Conservation (phyloP, 192 early-diverging fungal genomes). For the Umbelopsis sp. region DNA sequence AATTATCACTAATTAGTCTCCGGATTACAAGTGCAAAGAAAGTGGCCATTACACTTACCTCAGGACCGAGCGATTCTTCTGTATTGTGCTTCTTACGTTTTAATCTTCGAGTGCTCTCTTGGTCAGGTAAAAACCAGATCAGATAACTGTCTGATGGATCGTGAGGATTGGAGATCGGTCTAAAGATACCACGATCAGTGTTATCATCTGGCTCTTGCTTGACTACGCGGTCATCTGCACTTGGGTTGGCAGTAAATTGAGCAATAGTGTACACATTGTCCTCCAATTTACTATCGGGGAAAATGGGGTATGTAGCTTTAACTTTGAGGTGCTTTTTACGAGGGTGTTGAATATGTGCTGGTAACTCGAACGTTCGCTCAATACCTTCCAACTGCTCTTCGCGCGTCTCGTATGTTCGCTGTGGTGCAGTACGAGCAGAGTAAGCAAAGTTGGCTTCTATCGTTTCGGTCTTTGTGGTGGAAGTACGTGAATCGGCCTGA, state of each 20-base stretch:
- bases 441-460: conserved; percentile 33
- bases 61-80: conserved; percentile 15
- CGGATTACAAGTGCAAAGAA: not conserved
- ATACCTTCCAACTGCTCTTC: conserved; percentile 51
- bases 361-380: conserved; percentile 47
- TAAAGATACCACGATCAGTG: conserved; percentile 38
- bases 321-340: conserved; percentile 49
- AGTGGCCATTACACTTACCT: conserved; percentile 17
- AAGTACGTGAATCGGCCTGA: conserved; percentile 45
- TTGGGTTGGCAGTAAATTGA: conserved; percentile 55
- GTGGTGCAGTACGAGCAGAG: conserved; percentile 30
- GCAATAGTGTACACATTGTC: conserved; percentile 54
- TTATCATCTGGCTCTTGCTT: conserved; percentile 25
- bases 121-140: conserved; percentile 41
- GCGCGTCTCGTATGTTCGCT: conserved; percentile 38
- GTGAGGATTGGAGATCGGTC: conserved; percentile 38
- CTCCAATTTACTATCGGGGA: conserved; percentile 56
- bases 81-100: conserved; percentile 26
- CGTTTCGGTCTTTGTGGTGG: conserved; percentile 34
- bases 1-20: not conserved
- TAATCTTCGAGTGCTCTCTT: conserved; percentile 23
- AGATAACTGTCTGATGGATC: conserved; percentile 38
- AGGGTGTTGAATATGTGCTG: conserved; percentile 47
- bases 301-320: conserved; percentile 52
- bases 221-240: conserved; percentile 27